Conservation (phyloP, 805 yeast species). For the Cyberlindnera lachancei region DNA sequence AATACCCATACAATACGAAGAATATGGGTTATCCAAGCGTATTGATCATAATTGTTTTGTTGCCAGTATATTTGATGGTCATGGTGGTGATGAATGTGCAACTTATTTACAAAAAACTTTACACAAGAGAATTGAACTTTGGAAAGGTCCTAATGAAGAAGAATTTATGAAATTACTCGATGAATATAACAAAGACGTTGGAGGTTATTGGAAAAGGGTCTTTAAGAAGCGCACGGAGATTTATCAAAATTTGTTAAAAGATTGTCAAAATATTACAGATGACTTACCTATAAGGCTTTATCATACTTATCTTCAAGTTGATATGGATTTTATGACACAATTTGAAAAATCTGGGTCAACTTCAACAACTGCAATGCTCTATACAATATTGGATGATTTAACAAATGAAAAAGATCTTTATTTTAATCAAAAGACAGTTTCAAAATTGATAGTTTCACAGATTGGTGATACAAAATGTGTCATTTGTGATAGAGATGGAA, state of each 20-base stretch:
- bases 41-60: conserved; percentile 41
- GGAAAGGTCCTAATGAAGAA: conserved; percentile 22
- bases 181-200: conserved; percentile 52
- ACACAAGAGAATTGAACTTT: conserved; percentile 43
- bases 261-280: conserved; percentile 31
- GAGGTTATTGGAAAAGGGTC: conserved; percentile 82
- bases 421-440: conserved; percentile 55
- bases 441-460: conserved; percentile 74
- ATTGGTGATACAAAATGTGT: conserved; percentile 90
- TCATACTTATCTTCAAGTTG: conserved; percentile 58
- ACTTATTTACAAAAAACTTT: conserved; percentile 49
- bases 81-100: conserved; percentile 80
- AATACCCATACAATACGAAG: conserved; percentile 28
- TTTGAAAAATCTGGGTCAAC: conserved; percentile 51
- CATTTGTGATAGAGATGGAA: conserved; percentile 73
- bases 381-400: conserved; percentile 32
- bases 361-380: conserved; percentile 56
- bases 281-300: conserved; percentile 57
- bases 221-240: conserved; percentile 35
- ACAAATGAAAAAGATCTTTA: conserved; percentile 24
- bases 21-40: conserved; percentile 18
- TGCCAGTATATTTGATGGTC: conserved; percentile 86
- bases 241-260: conserved; percentile 27
- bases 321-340: conserved; percentile 44
- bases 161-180: conserved; percentile 38